Conservation (phyloP, 164 flowering plant genomes). For the Pachysandra terminalis region DNA sequence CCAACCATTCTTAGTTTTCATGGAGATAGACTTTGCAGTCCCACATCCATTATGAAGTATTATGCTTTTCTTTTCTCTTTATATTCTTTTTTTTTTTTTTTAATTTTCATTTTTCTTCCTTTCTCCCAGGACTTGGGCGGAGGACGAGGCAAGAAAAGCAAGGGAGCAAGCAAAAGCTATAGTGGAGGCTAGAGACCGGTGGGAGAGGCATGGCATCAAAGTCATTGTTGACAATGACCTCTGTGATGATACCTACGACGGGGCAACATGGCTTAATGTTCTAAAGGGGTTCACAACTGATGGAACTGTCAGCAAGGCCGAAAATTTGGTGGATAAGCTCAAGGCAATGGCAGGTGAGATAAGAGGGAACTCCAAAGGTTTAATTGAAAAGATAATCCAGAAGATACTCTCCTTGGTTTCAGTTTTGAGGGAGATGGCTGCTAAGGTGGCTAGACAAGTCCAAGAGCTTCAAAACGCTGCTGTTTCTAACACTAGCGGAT, state of each 20-base stretch:
- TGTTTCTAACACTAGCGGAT: conserved; percentile 32
- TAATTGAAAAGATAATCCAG: conserved; percentile 51
- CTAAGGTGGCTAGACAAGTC: conserved; percentile 19
- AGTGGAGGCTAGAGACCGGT: conserved; percentile 90
- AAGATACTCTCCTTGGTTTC: conserved; percentile 45
- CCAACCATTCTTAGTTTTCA: too few species aligned
- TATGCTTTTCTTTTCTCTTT: neutral
- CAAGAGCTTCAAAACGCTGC: conserved; percentile 38
- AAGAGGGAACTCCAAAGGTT: conserved; percentile 46
- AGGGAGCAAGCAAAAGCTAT: conserved; percentile 83
- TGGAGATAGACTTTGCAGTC: too few species aligned
- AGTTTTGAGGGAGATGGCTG: conserved; percentile 36
- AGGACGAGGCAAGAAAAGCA: conserved; percentile 91
- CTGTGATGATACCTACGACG: conserved; percentile 56
- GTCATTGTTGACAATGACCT: conserved; percentile 82
- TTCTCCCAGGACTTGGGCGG: conserved; percentile 99
- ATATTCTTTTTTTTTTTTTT: neutral
- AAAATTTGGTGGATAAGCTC: conserved; percentile 58
- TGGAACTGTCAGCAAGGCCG: conserved; percentile 53
- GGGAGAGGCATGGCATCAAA: conserved; percentile 86
- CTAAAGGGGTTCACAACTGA: conserved; percentile 41
- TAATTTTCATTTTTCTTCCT: neutral
- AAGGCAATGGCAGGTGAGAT: conserved; percentile 55
- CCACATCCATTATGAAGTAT: too few species aligned
- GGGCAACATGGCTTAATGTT: conserved; percentile 63